These are phyloP conservation scores for Trichoderma sp. DNA, from an alignment of 2,329 filamentous ascomycete species.

Conservation along the genomic window DNA sequence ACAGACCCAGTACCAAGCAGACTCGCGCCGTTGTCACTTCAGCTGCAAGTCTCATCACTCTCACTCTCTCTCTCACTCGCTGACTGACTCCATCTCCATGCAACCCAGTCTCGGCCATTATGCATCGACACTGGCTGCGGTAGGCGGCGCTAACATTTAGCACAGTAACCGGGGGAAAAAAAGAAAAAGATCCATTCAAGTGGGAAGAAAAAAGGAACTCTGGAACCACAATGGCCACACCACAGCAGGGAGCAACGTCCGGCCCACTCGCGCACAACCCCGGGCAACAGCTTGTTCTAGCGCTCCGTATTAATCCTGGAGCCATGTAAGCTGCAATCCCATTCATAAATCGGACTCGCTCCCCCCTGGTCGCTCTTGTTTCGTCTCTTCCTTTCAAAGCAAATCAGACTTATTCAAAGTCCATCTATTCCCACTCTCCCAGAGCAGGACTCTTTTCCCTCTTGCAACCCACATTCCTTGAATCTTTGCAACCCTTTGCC, in stretches of 20 bases:
- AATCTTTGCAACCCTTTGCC: conserved; percentile 30
- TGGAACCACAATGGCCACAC: conserved; percentile 6
- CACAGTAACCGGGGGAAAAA: not conserved
- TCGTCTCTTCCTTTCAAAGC: not conserved
- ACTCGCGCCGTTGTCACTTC: not conserved
- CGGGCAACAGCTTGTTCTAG: conserved; percentile 12
- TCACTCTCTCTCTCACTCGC: not conserved
- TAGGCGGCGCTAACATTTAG: not conserved
- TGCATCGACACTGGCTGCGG: not conserved
- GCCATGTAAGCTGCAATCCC: conserved; percentile 1
- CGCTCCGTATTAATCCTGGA: conserved; percentile 20
- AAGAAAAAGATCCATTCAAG: not conserved
- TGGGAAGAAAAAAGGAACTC: not conserved
- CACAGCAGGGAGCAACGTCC: not conserved
- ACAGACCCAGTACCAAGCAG: not conserved
- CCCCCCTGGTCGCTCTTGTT: conserved; percentile 9
- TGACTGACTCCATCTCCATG: not conserved
- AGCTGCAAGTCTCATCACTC: not conserved
- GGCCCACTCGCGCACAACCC: not conserved
- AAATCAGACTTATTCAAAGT: conserved; percentile 15
- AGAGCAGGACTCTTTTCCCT: conserved; percentile 19
- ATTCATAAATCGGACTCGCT: conserved; percentile 4
- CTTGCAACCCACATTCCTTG: conserved; percentile 23
- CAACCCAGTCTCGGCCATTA: not conserved
- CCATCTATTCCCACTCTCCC: conserved; percentile 15